These are phyloP conservation scores for Rosa rugosa DNA, from an alignment of 306 rosid species.

Conservation along the genomic window DNA sequence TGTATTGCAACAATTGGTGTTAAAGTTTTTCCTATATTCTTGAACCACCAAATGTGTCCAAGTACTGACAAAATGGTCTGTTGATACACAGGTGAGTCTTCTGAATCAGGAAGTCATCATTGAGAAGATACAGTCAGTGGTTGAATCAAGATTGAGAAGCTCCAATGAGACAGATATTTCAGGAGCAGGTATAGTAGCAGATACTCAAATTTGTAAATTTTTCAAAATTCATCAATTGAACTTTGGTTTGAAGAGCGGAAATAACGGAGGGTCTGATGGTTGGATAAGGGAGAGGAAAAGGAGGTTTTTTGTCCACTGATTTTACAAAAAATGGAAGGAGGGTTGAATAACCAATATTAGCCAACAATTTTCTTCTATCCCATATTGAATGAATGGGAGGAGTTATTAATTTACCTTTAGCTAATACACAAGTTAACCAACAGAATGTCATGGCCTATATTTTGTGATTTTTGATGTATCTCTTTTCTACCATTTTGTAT, in stretches of 20 bases:
- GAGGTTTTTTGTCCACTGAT: neutral
- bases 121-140: conserved; percentile 80
- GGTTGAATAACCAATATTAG: neutral
- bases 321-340: neutral
- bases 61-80: conserved; percentile 1
- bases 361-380: neutral
- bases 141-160: conserved; percentile 81
- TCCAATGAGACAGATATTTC: conserved; percentile 75
- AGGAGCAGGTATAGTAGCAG: conserved; percentile 58
- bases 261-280: neutral
- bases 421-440: too few relatives aligned
- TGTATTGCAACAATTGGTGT: neutral
- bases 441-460: too few relatives aligned
- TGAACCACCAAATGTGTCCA: neutral
- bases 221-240: too few relatives aligned
- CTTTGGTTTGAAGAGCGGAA: neutral
- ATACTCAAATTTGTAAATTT: neutral
- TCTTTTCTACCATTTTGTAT: neutral
- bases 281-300: neutral
- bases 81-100: conserved; percentile 68
- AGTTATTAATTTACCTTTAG: too few relatives aligned
- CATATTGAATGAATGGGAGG: too few relatives aligned
- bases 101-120: conserved; percentile 83
- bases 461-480: neutral
- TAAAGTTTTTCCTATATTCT: neutral